Evolutionary conservation across 148 eudicot species (phyloP).

Genomic region (Silene uniflora): DNA sequence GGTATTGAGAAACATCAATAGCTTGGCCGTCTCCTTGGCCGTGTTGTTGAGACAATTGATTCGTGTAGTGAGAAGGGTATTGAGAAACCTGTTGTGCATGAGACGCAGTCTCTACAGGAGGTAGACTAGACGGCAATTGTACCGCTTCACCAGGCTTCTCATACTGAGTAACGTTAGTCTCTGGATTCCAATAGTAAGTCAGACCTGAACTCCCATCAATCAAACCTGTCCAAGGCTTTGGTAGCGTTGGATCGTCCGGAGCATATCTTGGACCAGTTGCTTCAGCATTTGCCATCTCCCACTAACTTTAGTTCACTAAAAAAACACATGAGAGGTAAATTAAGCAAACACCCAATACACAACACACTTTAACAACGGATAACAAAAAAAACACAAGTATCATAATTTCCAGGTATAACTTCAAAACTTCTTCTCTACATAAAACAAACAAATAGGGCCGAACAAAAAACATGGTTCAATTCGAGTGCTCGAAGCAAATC

Average conservation of each 20-base stretch:
- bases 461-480: background rate
- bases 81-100: constrained; percentile 44
- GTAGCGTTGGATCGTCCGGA: constrained; percentile 90
- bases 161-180: constrained; percentile 83
- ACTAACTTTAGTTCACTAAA: constrained; percentile 18
- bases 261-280: constrained; percentile 90
- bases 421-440: background rate
- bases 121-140: constrained; percentile 50
- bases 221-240: constrained; percentile 93
- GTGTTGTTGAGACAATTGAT: constrained; percentile 36
- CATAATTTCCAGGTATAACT: background rate
- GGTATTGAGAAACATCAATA: constrained; percentile 42
- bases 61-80: constrained; percentile 33
- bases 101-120: constrained; percentile 40
- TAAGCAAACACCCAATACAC: constrained; percentile 5
- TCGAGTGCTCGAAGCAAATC: background rate
- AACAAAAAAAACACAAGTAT: too few species aligned
- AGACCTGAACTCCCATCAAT: constrained; percentile 81
- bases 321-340: background rate
- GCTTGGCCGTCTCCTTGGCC: constrained; percentile 44
- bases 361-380: background rate
- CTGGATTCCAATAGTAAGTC: constrained; percentile 92
- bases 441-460: background rate
- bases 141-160: constrained; percentile 66
- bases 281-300: constrained; percentile 65